Base-by-base conservation (phyloP, 176 grass and related monocot genomes). In the Luzula sylvatica region DNA sequence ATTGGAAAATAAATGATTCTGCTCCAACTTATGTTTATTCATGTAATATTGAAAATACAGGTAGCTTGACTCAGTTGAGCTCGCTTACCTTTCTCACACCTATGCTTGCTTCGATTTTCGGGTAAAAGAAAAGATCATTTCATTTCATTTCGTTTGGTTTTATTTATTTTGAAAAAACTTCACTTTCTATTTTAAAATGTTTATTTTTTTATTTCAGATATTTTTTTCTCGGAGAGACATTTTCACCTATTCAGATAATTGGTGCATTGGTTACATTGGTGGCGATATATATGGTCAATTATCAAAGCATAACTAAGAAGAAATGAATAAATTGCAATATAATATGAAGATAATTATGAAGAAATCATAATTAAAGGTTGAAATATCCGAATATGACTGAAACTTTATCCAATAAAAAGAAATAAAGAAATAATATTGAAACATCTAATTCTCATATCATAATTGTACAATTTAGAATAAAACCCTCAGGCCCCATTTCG, bases 101-200 rank as follows among this genome's bases (percentile, higher is more conserved):
- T 49, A 96, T 96, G 92, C 89, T 96, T 71, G 84, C 92, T 62
- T 96, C 85, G 5, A 69, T 96, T 72, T 96, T 96, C 3, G 92
- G 92, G 92, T 96, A 79, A 73, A 53, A 32, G 28, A 38, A 50
- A 32, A 0, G 42, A 41, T 30, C 6, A n/a, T n/a, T n/a, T n/a
- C n/a, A n/a, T n/a, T 9, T n/a, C n/a, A n/a, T n/a, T n/a, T n/a
- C n/a, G n/a, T n/a, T n/a, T n/a, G n/a, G n/a, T 53, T 25, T 3
- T 12, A 28, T 15, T 13, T 47, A 16, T 29, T 4, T 50, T 17
- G 12, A 65, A 2, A 29, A 22, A 50, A 53, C 5, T 46, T 50
- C 6, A 2, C 32, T 19, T 12, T 7, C 29, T 49, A 25, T 3
- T 65, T 12, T 23, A 38, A 17, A 13, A 40, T 47, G 18, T 9